Base-by-base conservation (phyloP, 768 basidiomycete species). In the Kwoniella dendrophila region DNA sequence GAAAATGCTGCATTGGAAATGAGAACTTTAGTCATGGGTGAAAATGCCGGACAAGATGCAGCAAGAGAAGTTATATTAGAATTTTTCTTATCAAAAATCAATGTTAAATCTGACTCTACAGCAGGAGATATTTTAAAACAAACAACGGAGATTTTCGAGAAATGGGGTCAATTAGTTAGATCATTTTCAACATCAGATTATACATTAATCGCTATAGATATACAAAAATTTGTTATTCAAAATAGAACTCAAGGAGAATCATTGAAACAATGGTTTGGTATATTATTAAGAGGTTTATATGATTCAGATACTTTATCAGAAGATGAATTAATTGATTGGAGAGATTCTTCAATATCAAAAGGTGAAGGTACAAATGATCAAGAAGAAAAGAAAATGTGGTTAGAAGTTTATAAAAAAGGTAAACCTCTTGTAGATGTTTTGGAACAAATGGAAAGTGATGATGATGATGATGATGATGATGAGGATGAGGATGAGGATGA, bases 11-110 rank as follows among this genome's bases (percentile, higher is more conserved):
- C 90, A 0, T 89, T 98, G 64, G 95, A 98, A 76, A 84, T 98
- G 62, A 92, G 95, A 81, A 96, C 95, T 44, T 84, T 99, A 45
- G 89, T 94, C 50, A 95, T 98, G 91, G 92, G 92, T 34, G 90
- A 88, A 72, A 98, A 97, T 71, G 95, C 97, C 27, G 85, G 90
- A 11, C 83, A 96, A 20, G 84, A 84, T n/a, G 83, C 86, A 52
- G 93, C 96, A 16, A 84, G 90, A 53, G 89, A 93, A 78, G 89
- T 89, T 16, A 90, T 97, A n/a, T 83, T 97, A 36, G 84, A 84
- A n/a, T 89, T 86, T 38, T 83, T 98, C 60, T 86, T 95, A 57
- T 86, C 86, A 62, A 84, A 84, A 62, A 87, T 93, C 47, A 81
- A 81, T 50, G 79, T 91, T 41, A 82, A 86, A 1, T 84, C 84